Conservation (phyloP, 495 filamentous ascomycete genomes). For the Annulohypoxylon moriforme region DNA sequence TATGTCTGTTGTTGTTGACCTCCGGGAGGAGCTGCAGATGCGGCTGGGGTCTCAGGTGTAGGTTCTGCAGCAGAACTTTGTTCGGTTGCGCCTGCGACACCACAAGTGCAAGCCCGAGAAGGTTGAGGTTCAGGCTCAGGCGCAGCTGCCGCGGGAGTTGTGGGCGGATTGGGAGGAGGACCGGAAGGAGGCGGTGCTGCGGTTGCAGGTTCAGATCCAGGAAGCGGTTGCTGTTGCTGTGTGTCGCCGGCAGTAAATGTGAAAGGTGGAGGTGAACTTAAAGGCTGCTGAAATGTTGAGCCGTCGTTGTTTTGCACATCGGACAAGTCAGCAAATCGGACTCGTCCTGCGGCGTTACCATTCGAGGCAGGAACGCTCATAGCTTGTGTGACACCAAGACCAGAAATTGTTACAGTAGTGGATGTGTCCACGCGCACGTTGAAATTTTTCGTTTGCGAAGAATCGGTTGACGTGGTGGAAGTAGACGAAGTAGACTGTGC, state of each 20-base stretch:
- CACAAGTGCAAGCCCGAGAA: neutral
- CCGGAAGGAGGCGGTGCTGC: slow-evolving; percentile 20
- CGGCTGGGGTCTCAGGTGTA: neutral
- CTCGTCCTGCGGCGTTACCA: neutral
- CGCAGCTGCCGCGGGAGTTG: slow-evolving; percentile 7
- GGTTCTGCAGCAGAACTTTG: neutral
- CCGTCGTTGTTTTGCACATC: slow-evolving; percentile 13
- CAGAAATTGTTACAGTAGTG: neutral
- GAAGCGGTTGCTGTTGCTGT: neutral
- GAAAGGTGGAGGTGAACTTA: neutral
- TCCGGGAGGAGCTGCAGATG: neutral
- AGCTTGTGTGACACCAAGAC: neutral
- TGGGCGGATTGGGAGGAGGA: slow-evolving; percentile 16
- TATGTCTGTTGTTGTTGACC: neutral
- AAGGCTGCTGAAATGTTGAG: slow-evolving; percentile 8
- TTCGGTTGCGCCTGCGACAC: neutral
- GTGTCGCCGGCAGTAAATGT: neutral
- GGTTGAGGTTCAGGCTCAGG: slow-evolving; percentile 20
- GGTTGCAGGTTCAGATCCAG: neutral
- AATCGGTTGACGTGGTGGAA: neutral
- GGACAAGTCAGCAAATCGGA: slow-evolving; percentile 6
- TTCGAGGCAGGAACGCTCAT: neutral
- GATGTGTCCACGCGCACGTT: neutral
- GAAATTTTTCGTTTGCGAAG: neutral
- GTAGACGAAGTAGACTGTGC: neutral